These are phyloP conservation scores for Deuterostichococcus epilithicus DNA, from an alignment of 139 green algal genomes.

Conservation along the genomic window DNA sequence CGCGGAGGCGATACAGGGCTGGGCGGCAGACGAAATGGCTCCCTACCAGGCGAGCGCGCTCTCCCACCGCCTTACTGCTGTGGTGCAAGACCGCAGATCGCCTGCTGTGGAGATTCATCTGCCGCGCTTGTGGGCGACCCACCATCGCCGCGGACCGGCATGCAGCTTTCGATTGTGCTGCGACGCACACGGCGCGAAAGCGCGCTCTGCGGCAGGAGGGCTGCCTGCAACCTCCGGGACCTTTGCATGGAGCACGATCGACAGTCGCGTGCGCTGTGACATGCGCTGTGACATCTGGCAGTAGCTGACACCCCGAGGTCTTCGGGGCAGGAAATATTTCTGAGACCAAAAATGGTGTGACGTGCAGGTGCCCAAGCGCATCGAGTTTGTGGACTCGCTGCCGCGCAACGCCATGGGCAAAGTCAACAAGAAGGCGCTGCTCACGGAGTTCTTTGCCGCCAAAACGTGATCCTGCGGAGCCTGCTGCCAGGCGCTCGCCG, in stretches of 20 bases:
- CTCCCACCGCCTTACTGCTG: too few species aligned
- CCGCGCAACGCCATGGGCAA: constrained; percentile 97
- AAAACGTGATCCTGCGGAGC: too few species aligned
- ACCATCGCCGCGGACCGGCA: too few species aligned
- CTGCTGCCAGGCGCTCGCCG: too few species aligned
- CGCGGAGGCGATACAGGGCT: constrained; percentile 6
- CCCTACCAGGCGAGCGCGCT: constrained; percentile 68
- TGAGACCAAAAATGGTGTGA: constrained; percentile 4
- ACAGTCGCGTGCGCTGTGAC: too few species aligned
- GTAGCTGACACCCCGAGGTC: not conserved
- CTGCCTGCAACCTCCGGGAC: too few species aligned
- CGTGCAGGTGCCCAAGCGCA: constrained; percentile 31
- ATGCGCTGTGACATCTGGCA: too few species aligned
- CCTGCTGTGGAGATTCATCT: constrained; percentile 4
- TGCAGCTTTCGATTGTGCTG: too few species aligned
- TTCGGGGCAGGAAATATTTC: not conserved
- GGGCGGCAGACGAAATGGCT: constrained; percentile 49
- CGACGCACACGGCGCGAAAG: too few species aligned
- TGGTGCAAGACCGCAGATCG: not conserved
- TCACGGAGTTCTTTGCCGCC: constrained; percentile 31
- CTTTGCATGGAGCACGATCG: too few species aligned
- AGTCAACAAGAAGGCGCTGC: constrained; percentile 87
- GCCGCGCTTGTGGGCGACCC: too few species aligned
- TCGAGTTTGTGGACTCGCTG: constrained; percentile 58
- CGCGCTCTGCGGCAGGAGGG: too few species aligned